Percentiles rank a stretch among this genome's conserved stretches.
These are phyloP conservation scores for Syncephalastrum contaminatum DNA, from an alignment of 371 early-diverging fungal species.

Conservation along the genomic window DNA sequence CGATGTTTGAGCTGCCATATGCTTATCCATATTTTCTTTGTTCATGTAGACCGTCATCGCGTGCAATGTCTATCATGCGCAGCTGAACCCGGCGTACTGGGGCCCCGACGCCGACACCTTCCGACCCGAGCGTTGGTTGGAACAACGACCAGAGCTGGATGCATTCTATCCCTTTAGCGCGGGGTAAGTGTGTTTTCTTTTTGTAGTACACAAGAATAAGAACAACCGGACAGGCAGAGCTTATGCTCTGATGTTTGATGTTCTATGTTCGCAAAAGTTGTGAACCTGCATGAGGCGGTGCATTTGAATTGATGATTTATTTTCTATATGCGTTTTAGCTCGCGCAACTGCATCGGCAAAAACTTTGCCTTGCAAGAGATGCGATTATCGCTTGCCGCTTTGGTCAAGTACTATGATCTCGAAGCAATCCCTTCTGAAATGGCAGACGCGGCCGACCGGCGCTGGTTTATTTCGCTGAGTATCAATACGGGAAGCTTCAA, in stretches of 20 bases:
- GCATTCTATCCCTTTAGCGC: slow-evolving; percentile 38
- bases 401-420: slow-evolving; percentile 28
- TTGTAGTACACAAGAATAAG: neutral
- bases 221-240: neutral
- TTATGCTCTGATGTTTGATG: neutral
- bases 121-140: slow-evolving; percentile 31
- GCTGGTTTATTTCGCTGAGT: slow-evolving; percentile 27
- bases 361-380: slow-evolving; percentile 47
- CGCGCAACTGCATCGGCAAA: slow-evolving; percentile 48
- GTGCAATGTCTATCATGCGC: slow-evolving; percentile 11
- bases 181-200: slow-evolving; percentile 15
- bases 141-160: slow-evolving; percentile 13
- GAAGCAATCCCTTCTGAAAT: slow-evolving; percentile 19
- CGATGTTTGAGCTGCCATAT: too few species aligned
- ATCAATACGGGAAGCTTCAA: slow-evolving; percentile 29
- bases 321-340: slow-evolving; percentile 9
- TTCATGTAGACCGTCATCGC: slow-evolving; percentile 14
- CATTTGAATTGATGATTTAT: neutral
- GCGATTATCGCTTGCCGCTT: slow-evolving; percentile 28
- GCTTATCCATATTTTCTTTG: neutral
- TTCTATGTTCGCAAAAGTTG: too few species aligned
- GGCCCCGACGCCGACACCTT: slow-evolving; percentile 12
- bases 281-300: too few species aligned
- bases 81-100: slow-evolving; percentile 20
- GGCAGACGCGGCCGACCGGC: slow-evolving; percentile 17